Evolutionary conservation across 139 green algal species (phyloP), one percentile per base, ranked within the genome.

Genomic region (Picochlorum sp.): DNA sequence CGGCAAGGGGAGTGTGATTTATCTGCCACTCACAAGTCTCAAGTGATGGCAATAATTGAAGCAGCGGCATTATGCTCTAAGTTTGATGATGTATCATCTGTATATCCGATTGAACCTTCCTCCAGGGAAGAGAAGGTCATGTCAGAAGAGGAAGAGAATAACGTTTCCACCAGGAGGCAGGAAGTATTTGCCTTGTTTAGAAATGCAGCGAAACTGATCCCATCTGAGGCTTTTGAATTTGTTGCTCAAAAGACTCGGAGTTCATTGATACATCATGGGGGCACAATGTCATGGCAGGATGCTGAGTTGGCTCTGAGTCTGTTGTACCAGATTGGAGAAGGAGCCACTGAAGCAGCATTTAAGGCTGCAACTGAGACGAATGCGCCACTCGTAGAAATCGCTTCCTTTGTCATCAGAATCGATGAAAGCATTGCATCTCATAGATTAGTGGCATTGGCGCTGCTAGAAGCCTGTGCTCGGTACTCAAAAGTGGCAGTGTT

Each of bases 301-400:
- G 79, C 82, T 1, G 85, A 95, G 72, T 23, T 92, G 6, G 80
- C 82, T 2, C 62, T 95, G 9, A 81, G 56, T 18, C 54, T 94
- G 70, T 56, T 95, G 47, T 94, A 90, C 61, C 81, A 95, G 73
- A 68, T 95, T 38, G 89, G 89, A 3, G 89, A 96, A 73, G 82
- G 68, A 2, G 82, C 83, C 3, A 71, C 86, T 3, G 89, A 92
- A 10, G 83, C 85, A 9, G 62, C 78, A 1, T 41, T 88, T 4
- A 84, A 87, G 38, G 61, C 81, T 0, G 77, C 75, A 37, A 74
- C 47, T 14, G 20, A 30, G n/a, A 20, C 23, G 4, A 56, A 21
- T 56, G 89, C 87, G 1, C 56, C 21, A 1, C 72, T 95, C 45
- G 77, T 64, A 44, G 60, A 69, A 45, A 61, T 84, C 49, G 77